Base-by-base conservation (phyloP, 345 rosid species). In the Citrus trifoliata region DNA sequence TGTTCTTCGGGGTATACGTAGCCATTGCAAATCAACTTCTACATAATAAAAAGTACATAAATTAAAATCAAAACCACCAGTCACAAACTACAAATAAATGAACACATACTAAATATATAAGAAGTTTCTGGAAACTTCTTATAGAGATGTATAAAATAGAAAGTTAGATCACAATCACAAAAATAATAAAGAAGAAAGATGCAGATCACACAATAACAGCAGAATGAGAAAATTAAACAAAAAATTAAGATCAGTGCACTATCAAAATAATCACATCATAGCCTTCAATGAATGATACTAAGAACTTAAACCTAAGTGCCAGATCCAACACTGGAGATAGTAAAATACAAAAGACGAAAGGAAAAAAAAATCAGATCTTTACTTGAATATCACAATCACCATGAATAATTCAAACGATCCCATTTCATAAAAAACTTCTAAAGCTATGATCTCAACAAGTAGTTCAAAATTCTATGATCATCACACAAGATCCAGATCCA, bases 1-100 rank as follows among this genome's bases (percentile, higher is more conserved):
- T 90, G 87, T 88, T 88, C 81, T 87, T 90, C 0, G 93, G 93
- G 16, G 83, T 82, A 58, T 90, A 82, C 3, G 83, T 67, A 66
- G 83, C 85, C 87, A 86, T 83, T 30, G 30, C 58, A 28, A 70
- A 56, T n/a, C 48, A 62, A 38, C 75, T 75, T 66, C 82, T 82
- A 40, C 71, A 65, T 37, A 56, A 21, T 13, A 74, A 5, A 65
- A 69, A 37, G 5, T 30, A 7, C 33, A 64, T 6, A 35, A 51
- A 32, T 27, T 67, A 76, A 33, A 67, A 48, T 67, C 7, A 37
- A 32, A 67, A 67, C 27, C 71, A 67, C 28, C 12, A 38, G 25
- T 13, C 30, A 63, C 8, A 63, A 10, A 42, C 53, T 60, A 61
- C 21, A 25, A 10, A 73, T 19, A 67, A 59, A 64, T 22, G 37